Percentiles rank a stretch among this genome's conserved stretches.
Conservation (phyloP, 305 asterid species). For the Galium porrigens region DNA sequence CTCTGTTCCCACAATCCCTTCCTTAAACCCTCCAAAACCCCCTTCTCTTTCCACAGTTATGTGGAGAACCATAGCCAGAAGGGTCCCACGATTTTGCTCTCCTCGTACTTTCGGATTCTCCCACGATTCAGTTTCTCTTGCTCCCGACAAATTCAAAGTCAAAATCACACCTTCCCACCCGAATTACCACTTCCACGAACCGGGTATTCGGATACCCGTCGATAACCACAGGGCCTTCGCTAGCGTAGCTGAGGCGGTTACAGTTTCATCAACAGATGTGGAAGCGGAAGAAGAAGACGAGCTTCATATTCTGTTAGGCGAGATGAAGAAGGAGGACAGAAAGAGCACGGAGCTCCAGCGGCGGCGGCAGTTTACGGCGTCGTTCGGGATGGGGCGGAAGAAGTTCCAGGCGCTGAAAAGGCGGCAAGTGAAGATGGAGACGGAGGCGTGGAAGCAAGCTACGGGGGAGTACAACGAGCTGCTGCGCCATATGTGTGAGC, state of each 20-base stretch:
- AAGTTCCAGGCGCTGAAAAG: slow-evolving; percentile 39
- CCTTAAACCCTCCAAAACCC: slow-evolving; percentile 17
- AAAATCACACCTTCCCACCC: neutral
- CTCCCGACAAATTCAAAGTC: slow-evolving; percentile 17
- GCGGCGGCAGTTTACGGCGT: slow-evolving; percentile 25
- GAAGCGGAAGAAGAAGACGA: slow-evolving; percentile 43
- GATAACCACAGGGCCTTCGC: slow-evolving; percentile 33
- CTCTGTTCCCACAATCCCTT: slow-evolving; percentile 10
- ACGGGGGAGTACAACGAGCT: slow-evolving; percentile 73
- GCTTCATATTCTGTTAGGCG: slow-evolving; percentile 39
- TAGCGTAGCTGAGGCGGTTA: slow-evolving; percentile 67
- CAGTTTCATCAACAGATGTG: slow-evolving; percentile 32
- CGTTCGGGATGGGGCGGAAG: slow-evolving; percentile 29
- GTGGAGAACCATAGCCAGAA: slow-evolving; percentile 56
- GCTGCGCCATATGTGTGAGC: slow-evolving; percentile 74
- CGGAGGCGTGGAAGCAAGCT: slow-evolving; percentile 89
- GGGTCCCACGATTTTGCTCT: slow-evolving; percentile 26
- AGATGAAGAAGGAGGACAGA: slow-evolving; percentile 43
- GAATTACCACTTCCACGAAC: neutral
- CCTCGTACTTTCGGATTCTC: slow-evolving; percentile 21
- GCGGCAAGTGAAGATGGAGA: slow-evolving; percentile 76
- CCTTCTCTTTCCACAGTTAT: slow-evolving; percentile 33
- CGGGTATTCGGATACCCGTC: neutral
- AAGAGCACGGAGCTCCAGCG: slow-evolving; percentile 21
- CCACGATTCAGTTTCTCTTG: slow-evolving; percentile 19